These are phyloP conservation scores for Pharus latifolius DNA, from an alignment of 176 grass and related monocot genomes.

Conservation along the genomic window DNA sequence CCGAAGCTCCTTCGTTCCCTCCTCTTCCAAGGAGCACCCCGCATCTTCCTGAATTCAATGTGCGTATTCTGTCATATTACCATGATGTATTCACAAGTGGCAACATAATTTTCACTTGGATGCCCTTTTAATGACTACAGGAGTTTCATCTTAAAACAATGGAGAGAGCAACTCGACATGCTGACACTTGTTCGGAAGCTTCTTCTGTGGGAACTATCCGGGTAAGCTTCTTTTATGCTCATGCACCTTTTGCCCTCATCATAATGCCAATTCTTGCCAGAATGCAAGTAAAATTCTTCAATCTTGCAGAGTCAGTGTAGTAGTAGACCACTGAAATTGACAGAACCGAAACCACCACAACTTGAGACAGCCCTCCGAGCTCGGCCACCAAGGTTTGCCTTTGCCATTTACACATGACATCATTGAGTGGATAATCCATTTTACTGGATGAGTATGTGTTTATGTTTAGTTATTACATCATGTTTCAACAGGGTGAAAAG, in stretches of 20 bases:
- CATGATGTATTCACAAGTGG: background rate
- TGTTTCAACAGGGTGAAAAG: slow-evolving; percentile 63
- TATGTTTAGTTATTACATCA: slow-evolving; percentile 11
- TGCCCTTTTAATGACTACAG: slow-evolving; percentile 25
- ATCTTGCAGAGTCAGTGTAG: slow-evolving; percentile 56
- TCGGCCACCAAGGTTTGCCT: slow-evolving; percentile 58
- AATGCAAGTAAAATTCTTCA: slow-evolving; percentile 21
- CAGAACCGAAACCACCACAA: slow-evolving; percentile 49
- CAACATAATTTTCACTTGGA: background rate
- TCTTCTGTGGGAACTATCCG: slow-evolving; percentile 41
- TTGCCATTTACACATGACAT: background rate
- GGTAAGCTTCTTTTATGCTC: slow-evolving; percentile 28
- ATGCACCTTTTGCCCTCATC: background rate
- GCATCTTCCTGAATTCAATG: slow-evolving; percentile 66
- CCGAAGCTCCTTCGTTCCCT: slow-evolving; percentile 54
- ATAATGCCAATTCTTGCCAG: background rate
- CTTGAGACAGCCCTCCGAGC: slow-evolving; percentile 77
- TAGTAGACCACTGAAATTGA: slow-evolving; percentile 38
- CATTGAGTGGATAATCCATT: background rate
- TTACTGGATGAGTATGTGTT: background rate
- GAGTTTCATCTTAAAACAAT: slow-evolving; percentile 84
- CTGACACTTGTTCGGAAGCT: slow-evolving; percentile 46
- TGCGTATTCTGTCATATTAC: slow-evolving; percentile 16
- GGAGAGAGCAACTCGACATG: slow-evolving; percentile 60
- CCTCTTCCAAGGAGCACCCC: slow-evolving; percentile 53